Evolutionary conservation across 441 rosid species (phyloP).

Genomic region (Macaranga tanarius): DNA sequence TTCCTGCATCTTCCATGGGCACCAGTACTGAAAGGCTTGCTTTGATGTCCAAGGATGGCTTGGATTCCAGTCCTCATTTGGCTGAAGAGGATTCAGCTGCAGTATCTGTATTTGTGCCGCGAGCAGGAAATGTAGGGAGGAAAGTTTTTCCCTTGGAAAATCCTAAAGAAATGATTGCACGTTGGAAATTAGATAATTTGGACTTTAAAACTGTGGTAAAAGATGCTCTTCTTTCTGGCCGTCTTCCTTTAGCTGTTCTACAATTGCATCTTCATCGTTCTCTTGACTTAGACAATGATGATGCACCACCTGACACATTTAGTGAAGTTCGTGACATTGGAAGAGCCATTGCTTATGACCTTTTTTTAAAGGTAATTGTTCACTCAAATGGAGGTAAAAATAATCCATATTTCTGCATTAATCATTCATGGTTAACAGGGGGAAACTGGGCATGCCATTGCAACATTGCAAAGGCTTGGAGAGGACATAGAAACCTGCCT

Average conservation of each 20-base stretch:
- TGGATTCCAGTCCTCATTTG: conserved; percentile 41
- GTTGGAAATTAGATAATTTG: conserved; percentile 86
- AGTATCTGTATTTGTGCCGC: conserved; percentile 58
- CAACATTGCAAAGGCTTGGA: conserved; percentile 92
- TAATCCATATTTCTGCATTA: conserved; percentile 30
- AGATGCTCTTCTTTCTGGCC: conserved; percentile 94
- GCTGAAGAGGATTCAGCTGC: conserved; percentile 48
- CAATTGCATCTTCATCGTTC: conserved; percentile 95
- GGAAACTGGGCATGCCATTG: conserved; percentile 85
- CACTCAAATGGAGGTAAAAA: conserved; percentile 25
- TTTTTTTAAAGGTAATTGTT: conserved; percentile 79
- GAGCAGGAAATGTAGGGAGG: conserved; percentile 40
- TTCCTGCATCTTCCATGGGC: conserved; percentile 29
- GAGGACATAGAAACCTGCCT: conserved; percentile 89
- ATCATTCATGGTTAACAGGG: conserved; percentile 64
- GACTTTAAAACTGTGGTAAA: conserved; percentile 89
- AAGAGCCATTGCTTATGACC: conserved; percentile 93
- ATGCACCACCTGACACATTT: conserved; percentile 76
- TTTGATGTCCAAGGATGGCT: conserved; percentile 48
- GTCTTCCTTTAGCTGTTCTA: conserved; percentile 98
- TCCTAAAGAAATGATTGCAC: conserved; percentile 97
- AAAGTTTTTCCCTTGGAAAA: conserved; percentile 78
- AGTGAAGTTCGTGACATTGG: conserved; percentile 92
- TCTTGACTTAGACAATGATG: conserved; percentile 49
- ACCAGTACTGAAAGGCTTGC: conserved; percentile 49